Evolutionary conservation across 176 grass and related monocot species (phyloP), one percentile per base, ranked within the genome.

Genomic region (Areca catechu): DNA sequence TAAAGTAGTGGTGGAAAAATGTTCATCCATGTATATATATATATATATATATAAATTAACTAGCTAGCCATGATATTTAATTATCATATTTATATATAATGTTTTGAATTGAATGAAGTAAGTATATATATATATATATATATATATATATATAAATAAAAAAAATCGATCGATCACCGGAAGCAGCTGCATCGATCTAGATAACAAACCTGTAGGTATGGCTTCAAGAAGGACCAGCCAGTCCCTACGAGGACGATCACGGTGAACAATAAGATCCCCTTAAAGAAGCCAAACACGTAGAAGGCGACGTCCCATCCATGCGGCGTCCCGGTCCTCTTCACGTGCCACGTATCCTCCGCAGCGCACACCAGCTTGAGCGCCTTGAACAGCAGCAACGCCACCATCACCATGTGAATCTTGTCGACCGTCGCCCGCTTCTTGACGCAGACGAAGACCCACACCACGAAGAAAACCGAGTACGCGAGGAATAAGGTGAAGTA

Each of bases 291-390:
- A 28, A 80, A 89, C 0, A 84, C 77, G 69, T 84, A 89, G 80
- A 89, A 89, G 2, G 73, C 80, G 16, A 89, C 85, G 85, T 84
- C 77, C 80, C 85, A 89, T 0, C 80, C 85, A 61, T 89, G 85
- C 60, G 80, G 56, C 65, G 73, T 84, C 50, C 85, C 80, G 16
- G 73, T 89, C 56, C 73, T 69, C 65, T 73, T 51, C 15, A 84
- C 77, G 73, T 43, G 84, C 80, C 73, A 84, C 60, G 71, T 16
- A 69, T 89, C 85, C 69, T 89, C 85, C 7, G 85, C 73, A 7
- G 80, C 80, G 65, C 85, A 83, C 28, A 67, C 69, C 22, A 89
- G 51, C 64, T 84, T 89, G 16, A 84, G 80, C 60, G 63, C 80
- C 85, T 83, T 83, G 85, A 89, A 89, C 69, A 89, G 73, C 28